phyloP scores from a whole-genome alignment of 148 eudicot species.

The Salicornia ramosissima region DNA sequence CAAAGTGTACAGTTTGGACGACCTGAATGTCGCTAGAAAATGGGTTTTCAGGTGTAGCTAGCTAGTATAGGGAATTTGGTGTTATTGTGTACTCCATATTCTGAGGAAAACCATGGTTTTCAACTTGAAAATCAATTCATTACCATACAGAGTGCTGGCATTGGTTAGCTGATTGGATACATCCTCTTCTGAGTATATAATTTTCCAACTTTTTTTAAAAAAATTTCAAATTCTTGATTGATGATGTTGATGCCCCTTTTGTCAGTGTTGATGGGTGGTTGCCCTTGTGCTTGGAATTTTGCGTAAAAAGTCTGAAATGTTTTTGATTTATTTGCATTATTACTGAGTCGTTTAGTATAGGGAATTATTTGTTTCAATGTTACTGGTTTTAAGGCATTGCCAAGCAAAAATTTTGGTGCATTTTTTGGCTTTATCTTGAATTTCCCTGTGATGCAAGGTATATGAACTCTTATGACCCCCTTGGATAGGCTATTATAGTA shows the following conservation, averaged over 20 bases:
- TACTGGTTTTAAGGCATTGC: slow-evolving; percentile 1
- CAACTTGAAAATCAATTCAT: slow-evolving; percentile 35
- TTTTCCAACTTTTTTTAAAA: slow-evolving; percentile 12
- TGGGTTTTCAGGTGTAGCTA: slow-evolving; percentile 25
- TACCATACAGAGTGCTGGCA: slow-evolving; percentile 20
- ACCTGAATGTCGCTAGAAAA: slow-evolving; percentile 29
- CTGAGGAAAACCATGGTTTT: slow-evolving; percentile 30
- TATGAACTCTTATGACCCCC: neutral
- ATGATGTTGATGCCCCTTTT: slow-evolving; percentile 7
- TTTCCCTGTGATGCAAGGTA: neutral
- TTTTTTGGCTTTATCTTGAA: neutral
- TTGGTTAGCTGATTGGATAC: slow-evolving; percentile 25
- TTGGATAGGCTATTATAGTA: too few relatives aligned
- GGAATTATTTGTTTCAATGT: neutral
- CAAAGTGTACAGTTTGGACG: slow-evolving; percentile 56
- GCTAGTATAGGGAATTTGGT: slow-evolving; percentile 28
- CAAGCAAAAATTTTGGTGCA: neutral
- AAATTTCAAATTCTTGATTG: neutral
- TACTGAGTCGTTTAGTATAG: neutral
- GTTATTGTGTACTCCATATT: slow-evolving; percentile 28
- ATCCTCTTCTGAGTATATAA: slow-evolving; percentile 20
- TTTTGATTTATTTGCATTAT: slow-evolving; percentile 4
- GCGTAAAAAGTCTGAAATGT: neutral
- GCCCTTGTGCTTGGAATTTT: neutral
- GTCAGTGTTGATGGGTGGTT: too few relatives aligned